Evolutionary conservation across 129 eudicot species (phyloP), one percentile per base, ranked within the genome.

Genomic region (Flaveria brownii): DNA sequence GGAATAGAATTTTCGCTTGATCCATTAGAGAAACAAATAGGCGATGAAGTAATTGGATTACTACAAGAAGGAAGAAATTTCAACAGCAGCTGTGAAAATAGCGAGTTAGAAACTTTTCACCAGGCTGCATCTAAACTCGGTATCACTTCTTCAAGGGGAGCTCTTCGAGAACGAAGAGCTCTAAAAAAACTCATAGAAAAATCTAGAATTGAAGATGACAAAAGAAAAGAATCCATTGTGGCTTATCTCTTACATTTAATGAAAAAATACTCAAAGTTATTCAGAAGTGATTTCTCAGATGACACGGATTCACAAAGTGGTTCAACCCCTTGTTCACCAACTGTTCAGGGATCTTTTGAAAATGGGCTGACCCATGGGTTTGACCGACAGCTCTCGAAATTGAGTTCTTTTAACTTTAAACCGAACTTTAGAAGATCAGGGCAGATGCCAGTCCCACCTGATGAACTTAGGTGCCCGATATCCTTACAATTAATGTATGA

Each of bases 241-340:
- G 92, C 98, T 54, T 93, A 85, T 78, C 96, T 93, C 39, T 75
- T 88, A 72, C 88, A 90, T 81, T 88, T 93, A 39, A 88, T 93
- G 90, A 85, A 82, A 61, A 93, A 93, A 76, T 93, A 93, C 78
- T 93, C 97, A 1, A 93, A 93, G 71, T 39, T 88, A 76, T 90
- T 93, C 79, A 88, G 98, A 75, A 87, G 87, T 65, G 98, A 93
- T 42, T 77, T 93, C 69, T 89, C 89, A 16, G 98, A 93, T 62
- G 98, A 93, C 77, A 91, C 87, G 52, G 98, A 93, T 61, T 93
- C 98, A 64, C 97, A 93, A 79, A 18, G 71, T 45, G 96, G 98
- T 45, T 93, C 98, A 18, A 91, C 97, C 26, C 98, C 98, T 63
- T 90, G 97, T 82, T 93, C 98, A n/a, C 98, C 98, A 42, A 90